phyloP scores from a whole-genome alignment of 768 basidiomycete species.

The Pulveroboletus sp. region DNA sequence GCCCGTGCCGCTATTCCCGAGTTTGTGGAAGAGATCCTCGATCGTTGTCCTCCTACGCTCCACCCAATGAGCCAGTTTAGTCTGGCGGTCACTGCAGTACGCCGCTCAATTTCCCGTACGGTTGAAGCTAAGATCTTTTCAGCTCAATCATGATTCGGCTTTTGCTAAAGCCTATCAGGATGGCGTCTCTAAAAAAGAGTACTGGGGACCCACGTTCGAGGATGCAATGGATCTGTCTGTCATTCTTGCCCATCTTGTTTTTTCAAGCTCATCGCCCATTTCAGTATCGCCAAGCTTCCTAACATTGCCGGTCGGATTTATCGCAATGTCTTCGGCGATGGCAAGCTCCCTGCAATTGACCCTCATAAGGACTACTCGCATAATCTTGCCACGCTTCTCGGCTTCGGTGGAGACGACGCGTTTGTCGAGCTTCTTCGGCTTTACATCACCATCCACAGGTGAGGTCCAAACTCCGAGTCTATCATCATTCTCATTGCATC shows the following conservation, averaged over 20 bases:
- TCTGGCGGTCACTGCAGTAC: conserved; percentile 88
- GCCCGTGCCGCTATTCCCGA: conserved; percentile 86
- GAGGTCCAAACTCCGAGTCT: not conserved
- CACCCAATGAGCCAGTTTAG: conserved; percentile 99
- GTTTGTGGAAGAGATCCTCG: conserved; percentile 95
- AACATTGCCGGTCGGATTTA: conserved; percentile 94
- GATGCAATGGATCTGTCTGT: conserved; percentile 81
- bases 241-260: not conserved
- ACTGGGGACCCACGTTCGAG: conserved; percentile 94
- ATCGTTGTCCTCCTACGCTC: conserved; percentile 87
- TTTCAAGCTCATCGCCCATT: conserved; percentile 3
- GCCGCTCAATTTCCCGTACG: conserved; percentile 18
- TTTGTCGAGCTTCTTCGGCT: conserved; percentile 95
- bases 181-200: conserved; percentile 91
- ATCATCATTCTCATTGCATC: not conserved
- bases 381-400: conserved; percentile 87
- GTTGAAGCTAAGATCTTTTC: conserved; percentile 3
- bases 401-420: conserved; percentile 80
- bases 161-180: conserved; percentile 94
- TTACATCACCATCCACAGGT: conserved; percentile 97
- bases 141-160: conserved; percentile 93
- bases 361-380: conserved; percentile 79
- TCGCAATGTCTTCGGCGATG: conserved; percentile 81
- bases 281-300: conserved; percentile 91
- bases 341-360: conserved; percentile 87